Evolutionary conservation across 148 eudicot genomes (phyloP).

Genomic region (Rhododendron kiyosumense): DNA sequence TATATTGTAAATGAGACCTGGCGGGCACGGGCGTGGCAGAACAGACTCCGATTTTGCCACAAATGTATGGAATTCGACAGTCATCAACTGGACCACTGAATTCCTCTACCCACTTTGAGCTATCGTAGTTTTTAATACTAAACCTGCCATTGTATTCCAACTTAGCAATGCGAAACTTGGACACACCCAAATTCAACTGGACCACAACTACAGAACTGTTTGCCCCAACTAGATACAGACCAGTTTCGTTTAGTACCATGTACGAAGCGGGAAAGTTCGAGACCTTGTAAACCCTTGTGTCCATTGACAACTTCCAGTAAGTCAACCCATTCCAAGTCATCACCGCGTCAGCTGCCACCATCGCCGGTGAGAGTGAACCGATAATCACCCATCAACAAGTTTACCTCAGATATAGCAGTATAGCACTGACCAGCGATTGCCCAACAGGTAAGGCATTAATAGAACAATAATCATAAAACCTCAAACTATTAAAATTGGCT

Average conservation of each 20-base stretch:
- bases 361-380: conserved; percentile 29
- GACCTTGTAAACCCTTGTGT: conserved; percentile 24
- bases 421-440: conserved; percentile 25
- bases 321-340: conserved; percentile 47
- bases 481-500: too few relatives aligned
- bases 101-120: conserved; percentile 21
- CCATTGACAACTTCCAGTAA: conserved; percentile 53
- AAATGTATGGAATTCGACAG: conserved; percentile 47
- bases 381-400: conserved; percentile 37
- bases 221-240: conserved; percentile 41
- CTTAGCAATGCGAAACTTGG: conserved; percentile 41
- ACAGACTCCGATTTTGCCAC: conserved; percentile 47
- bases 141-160: conserved; percentile 41
- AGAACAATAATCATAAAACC: too few relatives aligned
- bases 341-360: conserved; percentile 30
- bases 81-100: conserved; percentile 43
- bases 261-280: conserved; percentile 40
- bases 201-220: conserved; percentile 37
- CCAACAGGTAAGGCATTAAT: conserved; percentile 25
- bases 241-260: conserved; percentile 37
- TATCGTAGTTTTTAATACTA: too few relatives aligned
- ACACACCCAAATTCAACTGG: conserved; percentile 22
- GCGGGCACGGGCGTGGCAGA: conserved; percentile 47
- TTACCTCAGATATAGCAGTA: conserved; percentile 27
- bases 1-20: conserved; percentile 35